Percentiles rank a stretch among this genome's conserved stretches.
phyloP scores from a whole-genome alignment of 1,139 yeast genomes.

The Blastobotrys aristatus region DNA sequence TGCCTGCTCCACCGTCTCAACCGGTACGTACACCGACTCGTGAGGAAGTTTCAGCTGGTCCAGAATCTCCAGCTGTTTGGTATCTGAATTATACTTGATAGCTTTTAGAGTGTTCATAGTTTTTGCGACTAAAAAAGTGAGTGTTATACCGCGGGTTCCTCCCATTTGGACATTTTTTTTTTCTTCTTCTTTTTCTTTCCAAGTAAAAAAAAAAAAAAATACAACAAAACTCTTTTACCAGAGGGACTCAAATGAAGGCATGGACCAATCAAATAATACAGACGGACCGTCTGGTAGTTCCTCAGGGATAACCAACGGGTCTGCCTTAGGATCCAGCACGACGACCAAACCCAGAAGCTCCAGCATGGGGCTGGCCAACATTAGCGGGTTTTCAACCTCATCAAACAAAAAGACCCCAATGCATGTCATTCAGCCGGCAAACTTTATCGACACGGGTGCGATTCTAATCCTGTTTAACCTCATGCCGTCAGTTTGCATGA shows the following conservation, averaged over 20 bases:
- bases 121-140: too few species aligned
- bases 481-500: constrained; percentile 29
- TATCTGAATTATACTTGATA: constrained; percentile 54
- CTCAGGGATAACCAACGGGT: not conserved
- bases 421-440: constrained; percentile 26
- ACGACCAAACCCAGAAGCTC: constrained; percentile 1
- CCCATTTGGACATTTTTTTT: constrained; percentile 1
- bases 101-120: constrained; percentile 43
- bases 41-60: constrained; percentile 85
- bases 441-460: constrained; percentile 33
- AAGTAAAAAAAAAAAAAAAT: not conserved
- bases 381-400: not conserved
- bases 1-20: constrained; percentile 64
- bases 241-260: not conserved
- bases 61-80: constrained; percentile 51
- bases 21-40: constrained; percentile 59
- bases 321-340: not conserved
- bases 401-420: constrained; percentile 1
- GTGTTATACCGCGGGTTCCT: too few species aligned
- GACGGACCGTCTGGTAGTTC: constrained; percentile 4
- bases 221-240: not conserved
- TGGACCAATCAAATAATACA: constrained; percentile 8
- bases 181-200: not conserved
- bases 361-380: not conserved
- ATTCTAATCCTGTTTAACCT: constrained; percentile 29